Percentiles rank a stretch among this genome's conserved stretches.
Conservation (phyloP, 1,139 yeast species). For the Candida labiduridarum region DNA sequence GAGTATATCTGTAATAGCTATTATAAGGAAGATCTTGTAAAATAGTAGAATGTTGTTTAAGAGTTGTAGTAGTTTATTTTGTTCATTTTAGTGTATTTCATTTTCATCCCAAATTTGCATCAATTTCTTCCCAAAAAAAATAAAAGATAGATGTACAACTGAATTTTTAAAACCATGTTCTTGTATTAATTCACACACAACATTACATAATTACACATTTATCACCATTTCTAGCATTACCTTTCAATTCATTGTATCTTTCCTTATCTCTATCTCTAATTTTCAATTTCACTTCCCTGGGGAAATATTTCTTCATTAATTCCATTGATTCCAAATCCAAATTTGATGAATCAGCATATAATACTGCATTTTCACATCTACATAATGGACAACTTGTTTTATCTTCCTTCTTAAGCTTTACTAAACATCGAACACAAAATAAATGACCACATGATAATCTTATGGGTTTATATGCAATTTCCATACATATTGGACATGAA, state of each 20-base stretch:
- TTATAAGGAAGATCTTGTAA: too few species aligned
- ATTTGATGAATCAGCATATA: slow-evolving; percentile 60
- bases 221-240: slow-evolving; percentile 19
- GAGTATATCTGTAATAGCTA: too few species aligned
- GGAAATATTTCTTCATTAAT: slow-evolving; percentile 62
- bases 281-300: slow-evolving; percentile 65
- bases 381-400: slow-evolving; percentile 72
- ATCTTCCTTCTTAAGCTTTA: slow-evolving; percentile 60
- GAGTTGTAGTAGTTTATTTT: neutral
- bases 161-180: neutral
- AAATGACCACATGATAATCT: slow-evolving; percentile 63
- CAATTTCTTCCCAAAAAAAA: too few species aligned
- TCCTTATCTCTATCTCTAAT: slow-evolving; percentile 62
- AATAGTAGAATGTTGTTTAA: too few species aligned
- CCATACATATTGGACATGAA: slow-evolving; percentile 71
- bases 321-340: slow-evolving; percentile 57
- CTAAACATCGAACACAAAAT: slow-evolving; percentile 72
- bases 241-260: slow-evolving; percentile 34
- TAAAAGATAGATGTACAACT: too few species aligned
- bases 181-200: neutral
- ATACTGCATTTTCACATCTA: slow-evolving; percentile 52
- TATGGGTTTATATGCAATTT: slow-evolving; percentile 72
- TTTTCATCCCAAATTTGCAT: neutral
- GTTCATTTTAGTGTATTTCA: neutral
- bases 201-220: slow-evolving; percentile 27